Percentiles rank a stretch among this genome's conserved stretches.
These are phyloP conservation scores for Talaromyces islandicus DNA, from an alignment of 2,329 filamentous ascomycete genomes.

Conservation along the genomic window DNA sequence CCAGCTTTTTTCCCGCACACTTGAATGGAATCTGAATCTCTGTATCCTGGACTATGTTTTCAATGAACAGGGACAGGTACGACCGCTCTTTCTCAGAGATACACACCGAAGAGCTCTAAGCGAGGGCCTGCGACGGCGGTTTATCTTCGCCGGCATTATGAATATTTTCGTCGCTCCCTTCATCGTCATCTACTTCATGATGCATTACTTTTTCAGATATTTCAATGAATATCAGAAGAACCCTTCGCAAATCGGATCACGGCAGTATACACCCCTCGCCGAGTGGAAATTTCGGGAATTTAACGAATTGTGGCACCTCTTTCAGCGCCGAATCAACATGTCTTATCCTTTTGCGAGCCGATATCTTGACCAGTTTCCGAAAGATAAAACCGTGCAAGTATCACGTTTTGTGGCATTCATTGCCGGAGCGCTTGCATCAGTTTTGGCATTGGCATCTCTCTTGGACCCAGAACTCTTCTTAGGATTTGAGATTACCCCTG, in stretches of 20 bases:
- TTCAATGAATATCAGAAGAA: constrained; percentile 98
- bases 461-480: constrained; percentile 87
- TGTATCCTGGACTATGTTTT: constrained; percentile 93
- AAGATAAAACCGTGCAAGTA: constrained; percentile 82
- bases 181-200: constrained; percentile 75
- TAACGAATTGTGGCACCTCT: constrained; percentile 91
- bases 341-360: constrained; percentile 87
- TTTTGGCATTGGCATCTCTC: constrained; percentile 78
- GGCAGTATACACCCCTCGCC: constrained; percentile 86
- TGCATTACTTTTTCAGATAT: constrained; percentile 90
- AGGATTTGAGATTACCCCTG: constrained; percentile 82
- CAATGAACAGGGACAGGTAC: constrained; percentile 79
- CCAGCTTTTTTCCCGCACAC: constrained; percentile 79
- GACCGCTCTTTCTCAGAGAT: constrained; percentile 77
- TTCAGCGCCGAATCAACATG: constrained; percentile 84
- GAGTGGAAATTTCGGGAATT: constrained; percentile 99
- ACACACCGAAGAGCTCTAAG: constrained; percentile 74
- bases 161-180: constrained; percentile 84
- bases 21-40: constrained; percentile 88
- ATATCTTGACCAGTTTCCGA: constrained; percentile 94
- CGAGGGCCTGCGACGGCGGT: constrained; percentile 67
- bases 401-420: constrained; percentile 83
- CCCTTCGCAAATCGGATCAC: constrained; percentile 75
- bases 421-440: constrained; percentile 75
- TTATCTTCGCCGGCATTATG: constrained; percentile 76